These are phyloP conservation scores for Boletus bicolor DNA, from an alignment of 768 basidiomycete species.

Conservation along the genomic window DNA sequence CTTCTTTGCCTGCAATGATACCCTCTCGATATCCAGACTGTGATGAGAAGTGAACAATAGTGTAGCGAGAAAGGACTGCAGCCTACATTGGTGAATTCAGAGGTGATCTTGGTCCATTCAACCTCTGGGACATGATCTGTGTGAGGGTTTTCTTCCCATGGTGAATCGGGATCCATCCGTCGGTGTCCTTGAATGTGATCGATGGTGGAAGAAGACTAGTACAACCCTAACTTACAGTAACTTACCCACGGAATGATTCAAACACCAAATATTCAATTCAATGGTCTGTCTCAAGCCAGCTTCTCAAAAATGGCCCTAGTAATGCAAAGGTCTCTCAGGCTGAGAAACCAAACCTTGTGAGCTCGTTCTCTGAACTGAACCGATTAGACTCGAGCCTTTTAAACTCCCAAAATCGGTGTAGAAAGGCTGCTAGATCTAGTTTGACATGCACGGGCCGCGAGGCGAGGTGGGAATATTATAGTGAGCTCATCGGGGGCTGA, in stretches of 20 bases:
- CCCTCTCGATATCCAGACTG: slow-evolving; percentile 97
- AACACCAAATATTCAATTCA: background rate
- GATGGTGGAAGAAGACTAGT: background rate
- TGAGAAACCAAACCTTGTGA: background rate
- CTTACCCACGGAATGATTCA: background rate
- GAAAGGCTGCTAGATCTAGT: background rate
- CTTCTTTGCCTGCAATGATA: slow-evolving; percentile 88
- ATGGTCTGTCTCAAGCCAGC: background rate
- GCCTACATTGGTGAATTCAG: slow-evolving; percentile 68
- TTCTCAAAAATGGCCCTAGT: background rate
- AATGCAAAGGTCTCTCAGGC: background rate
- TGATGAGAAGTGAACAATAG: background rate
- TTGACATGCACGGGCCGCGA: background rate
- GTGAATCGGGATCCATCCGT: slow-evolving; percentile 41
- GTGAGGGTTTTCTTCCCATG: slow-evolving; percentile 54
- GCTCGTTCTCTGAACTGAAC: background rate
- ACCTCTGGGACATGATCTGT: slow-evolving; percentile 37
- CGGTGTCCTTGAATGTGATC: background rate
- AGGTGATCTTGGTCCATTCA: slow-evolving; percentile 68
- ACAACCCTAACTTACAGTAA: background rate
- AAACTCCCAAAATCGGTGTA: background rate
- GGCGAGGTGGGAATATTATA: slow-evolving; percentile 68
- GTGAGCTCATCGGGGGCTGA: slow-evolving; percentile 43
- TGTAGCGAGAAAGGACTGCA: background rate
- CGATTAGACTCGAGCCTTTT: background rate